Evolutionary conservation across 305 asterid genomes (phyloP).

Genomic region (Solanum hybrid): DNA sequence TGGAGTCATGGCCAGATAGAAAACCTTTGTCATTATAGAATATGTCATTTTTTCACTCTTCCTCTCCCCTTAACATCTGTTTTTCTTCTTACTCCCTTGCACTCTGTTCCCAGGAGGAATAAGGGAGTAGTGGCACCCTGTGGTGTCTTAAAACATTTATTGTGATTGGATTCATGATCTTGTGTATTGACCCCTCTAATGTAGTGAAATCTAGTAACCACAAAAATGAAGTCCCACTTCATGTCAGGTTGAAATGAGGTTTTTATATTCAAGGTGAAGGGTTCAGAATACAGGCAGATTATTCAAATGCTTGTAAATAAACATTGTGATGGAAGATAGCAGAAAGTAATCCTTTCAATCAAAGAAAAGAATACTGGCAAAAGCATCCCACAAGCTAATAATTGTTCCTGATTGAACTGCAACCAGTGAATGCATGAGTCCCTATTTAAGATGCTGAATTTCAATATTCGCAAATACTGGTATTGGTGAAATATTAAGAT

Average conservation of each 20-base stretch:
- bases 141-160: not conserved
- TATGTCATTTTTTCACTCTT: not conserved
- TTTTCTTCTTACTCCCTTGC: not conserved
- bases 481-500: not conserved
- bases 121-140: not conserved
- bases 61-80: not conserved
- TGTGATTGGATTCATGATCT: not conserved
- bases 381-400: not conserved
- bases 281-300: not conserved
- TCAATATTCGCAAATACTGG: not conserved
- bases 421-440: not conserved
- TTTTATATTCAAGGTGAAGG: not conserved
- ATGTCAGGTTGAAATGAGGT: not conserved
- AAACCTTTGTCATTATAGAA: constrained; percentile 35
- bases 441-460: not conserved
- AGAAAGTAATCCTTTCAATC: not conserved
- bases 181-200: not conserved
- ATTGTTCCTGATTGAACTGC: not conserved
- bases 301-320: not conserved
- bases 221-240: not conserved
- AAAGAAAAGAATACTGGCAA: not conserved
- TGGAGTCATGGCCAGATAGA: constrained; percentile 82
- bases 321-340: not conserved
- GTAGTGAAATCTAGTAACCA: not conserved
- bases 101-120: not conserved